Evolutionary conservation across 129 eudicot genomes (phyloP).

Genomic region (Lactuca saligna): DNA sequence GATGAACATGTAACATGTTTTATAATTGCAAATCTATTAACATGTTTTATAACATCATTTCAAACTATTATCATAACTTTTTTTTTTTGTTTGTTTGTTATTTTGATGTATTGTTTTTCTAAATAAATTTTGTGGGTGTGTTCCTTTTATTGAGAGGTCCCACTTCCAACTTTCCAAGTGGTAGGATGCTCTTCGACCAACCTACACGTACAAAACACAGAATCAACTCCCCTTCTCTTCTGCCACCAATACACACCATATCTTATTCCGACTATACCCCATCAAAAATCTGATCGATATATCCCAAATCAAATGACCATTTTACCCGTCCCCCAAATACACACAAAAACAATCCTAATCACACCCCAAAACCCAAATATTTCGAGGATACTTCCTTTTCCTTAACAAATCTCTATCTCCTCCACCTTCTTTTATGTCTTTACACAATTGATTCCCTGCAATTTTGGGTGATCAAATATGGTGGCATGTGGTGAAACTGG

Average conservation of each 20-base stretch:
- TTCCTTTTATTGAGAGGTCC: conserved; percentile 24
- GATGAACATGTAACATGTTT: background rate
- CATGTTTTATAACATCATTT: background rate
- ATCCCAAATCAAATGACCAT: conserved; percentile 7
- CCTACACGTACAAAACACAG: conserved; percentile 30
- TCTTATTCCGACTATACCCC: conserved; percentile 28
- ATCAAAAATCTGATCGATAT: conserved; percentile 17
- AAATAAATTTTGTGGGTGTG: background rate
- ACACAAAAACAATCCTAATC: conserved; percentile 27
- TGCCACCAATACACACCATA: conserved; percentile 36
- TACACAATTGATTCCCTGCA: conserved; percentile 16
- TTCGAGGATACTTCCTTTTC: conserved; percentile 7
- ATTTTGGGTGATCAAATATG: conserved; percentile 17
- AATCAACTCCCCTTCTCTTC: conserved; percentile 1
- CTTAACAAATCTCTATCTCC: background rate
- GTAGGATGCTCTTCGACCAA: conserved; percentile 34
- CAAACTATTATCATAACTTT: background rate
- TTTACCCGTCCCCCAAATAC: conserved; percentile 25
- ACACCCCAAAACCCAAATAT: conserved; percentile 29
- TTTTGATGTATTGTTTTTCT: background rate
- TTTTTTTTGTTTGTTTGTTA: background rate
- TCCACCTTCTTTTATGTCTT: conserved; percentile 8
- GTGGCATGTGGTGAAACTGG: conserved; percentile 26
- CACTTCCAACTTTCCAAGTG: conserved; percentile 26
- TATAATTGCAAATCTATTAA: background rate